Conservation (phyloP, 352 stramenopile genomes). For the Globisporangium spinosum region DNA sequence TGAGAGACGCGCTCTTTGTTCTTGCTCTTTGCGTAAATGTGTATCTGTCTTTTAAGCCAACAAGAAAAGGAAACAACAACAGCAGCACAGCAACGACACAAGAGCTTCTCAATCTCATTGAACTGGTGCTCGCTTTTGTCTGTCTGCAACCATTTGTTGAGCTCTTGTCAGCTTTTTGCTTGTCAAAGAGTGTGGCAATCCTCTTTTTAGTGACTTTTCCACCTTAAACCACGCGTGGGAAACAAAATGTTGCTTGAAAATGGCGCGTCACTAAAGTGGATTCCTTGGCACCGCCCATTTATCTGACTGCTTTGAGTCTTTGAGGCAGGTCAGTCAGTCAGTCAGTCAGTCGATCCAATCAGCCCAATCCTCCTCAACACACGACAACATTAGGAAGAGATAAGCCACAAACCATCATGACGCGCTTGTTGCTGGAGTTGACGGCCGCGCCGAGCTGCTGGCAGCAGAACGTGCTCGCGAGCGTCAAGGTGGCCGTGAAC, state of each 20-base stretch:
- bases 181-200: background rate
- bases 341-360: background rate
- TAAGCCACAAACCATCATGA: background rate
- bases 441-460: conserved; percentile 31
- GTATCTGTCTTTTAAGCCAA: conserved; percentile 7
- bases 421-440: conserved; percentile 25
- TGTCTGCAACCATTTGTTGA: too few species aligned
- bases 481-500: conserved; percentile 25
- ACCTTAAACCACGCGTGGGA: too few species aligned
- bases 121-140: too few species aligned
- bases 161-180: background rate
- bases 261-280: background rate
- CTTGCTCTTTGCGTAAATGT: background rate
- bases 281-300: too few species aligned
- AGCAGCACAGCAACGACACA: too few species aligned
- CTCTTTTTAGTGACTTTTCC: background rate
- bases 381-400: background rate
- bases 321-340: conserved; percentile 2
- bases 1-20: too few species aligned
- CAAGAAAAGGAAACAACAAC: background rate
- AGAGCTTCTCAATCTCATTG: too few species aligned
- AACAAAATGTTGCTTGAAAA: too few species aligned
- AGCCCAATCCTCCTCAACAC: background rate
- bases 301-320: too few species aligned
- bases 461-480: conserved; percentile 25